A percentile compares a stretch with the other conserved stretches of the same genome.
Conservation (phyloP, 805 yeast genomes). For the Ogataea nakhonphanomensis region DNA sequence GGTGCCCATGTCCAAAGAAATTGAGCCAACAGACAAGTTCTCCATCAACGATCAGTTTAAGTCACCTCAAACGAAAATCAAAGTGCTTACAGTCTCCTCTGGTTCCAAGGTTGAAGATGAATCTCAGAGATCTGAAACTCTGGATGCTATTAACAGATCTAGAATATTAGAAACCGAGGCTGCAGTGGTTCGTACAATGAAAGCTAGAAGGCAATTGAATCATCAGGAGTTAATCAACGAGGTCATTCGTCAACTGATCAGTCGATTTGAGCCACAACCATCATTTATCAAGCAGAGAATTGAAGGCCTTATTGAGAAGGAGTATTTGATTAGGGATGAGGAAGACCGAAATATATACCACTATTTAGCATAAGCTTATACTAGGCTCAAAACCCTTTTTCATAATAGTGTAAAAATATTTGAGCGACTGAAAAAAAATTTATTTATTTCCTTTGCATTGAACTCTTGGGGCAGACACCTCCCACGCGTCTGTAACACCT, state of each 20-base stretch:
- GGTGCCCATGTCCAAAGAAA: slow-evolving; percentile 69
- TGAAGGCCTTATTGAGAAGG: slow-evolving; percentile 74
- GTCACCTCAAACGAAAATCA: slow-evolving; percentile 64
- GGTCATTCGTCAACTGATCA: slow-evolving; percentile 53
- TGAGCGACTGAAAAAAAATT: not conserved
- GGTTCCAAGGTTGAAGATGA: slow-evolving; percentile 47
- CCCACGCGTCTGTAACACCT: slow-evolving; percentile 16
- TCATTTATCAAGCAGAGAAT: slow-evolving; percentile 66
- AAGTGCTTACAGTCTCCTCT: slow-evolving; percentile 65
- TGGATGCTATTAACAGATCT: slow-evolving; percentile 56
- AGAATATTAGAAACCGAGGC: slow-evolving; percentile 74
- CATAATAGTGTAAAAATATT: not conserved
- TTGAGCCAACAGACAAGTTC: slow-evolving; percentile 61
- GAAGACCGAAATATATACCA: slow-evolving; percentile 58
- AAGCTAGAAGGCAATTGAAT: slow-evolving; percentile 56
- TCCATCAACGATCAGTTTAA: slow-evolving; percentile 65
- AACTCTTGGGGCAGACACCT: slow-evolving; percentile 2
- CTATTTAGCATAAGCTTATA: slow-evolving; percentile 49
- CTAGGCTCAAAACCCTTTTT: not conserved
- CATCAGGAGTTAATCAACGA: slow-evolving; percentile 70
- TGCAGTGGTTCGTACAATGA: slow-evolving; percentile 85
- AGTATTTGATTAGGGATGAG: slow-evolving; percentile 71
- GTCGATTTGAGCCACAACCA: slow-evolving; percentile 68
- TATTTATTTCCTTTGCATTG: slow-evolving; percentile 3
- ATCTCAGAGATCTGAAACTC: slow-evolving; percentile 49